Evolutionary conservation across 148 eudicot species (phyloP).

Genomic region (Selenicereus undatus): DNA sequence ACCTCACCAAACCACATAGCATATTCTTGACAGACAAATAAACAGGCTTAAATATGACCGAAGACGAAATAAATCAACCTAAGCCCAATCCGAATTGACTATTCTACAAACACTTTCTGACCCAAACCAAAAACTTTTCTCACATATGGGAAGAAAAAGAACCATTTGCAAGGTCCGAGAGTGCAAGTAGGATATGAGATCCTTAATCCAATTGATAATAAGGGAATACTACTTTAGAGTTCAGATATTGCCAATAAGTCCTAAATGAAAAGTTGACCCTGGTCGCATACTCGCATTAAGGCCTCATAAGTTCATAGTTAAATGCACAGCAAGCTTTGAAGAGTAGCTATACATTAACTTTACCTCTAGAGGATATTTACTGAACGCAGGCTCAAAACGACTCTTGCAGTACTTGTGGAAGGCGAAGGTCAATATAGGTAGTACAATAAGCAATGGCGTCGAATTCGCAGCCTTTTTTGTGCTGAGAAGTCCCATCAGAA

Average conservation of each 20-base stretch:
- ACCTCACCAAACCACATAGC: too few species aligned
- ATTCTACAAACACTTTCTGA: too few species aligned
- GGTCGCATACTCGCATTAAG: background rate
- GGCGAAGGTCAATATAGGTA: constrained; percentile 72
- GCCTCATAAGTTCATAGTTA: background rate
- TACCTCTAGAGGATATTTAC: constrained; percentile 88
- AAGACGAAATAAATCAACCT: too few species aligned
- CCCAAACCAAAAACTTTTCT: too few species aligned
- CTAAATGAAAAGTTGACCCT: background rate
- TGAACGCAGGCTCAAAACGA: constrained; percentile 93
- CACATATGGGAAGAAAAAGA: background rate
- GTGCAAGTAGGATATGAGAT: background rate
- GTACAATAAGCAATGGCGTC: constrained; percentile 72
- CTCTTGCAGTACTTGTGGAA: constrained; percentile 88
- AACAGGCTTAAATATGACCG: too few species aligned
- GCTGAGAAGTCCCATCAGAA: constrained; percentile 78
- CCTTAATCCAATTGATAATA: too few species aligned
- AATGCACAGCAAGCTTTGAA: background rate
- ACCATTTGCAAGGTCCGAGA: background rate
- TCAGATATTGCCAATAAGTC: background rate
- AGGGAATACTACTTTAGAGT: background rate
- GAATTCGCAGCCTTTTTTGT: constrained; percentile 90
- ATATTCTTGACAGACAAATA: too few species aligned
- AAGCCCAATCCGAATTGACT: too few species aligned
- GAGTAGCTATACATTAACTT: constrained; percentile 8